Evolutionary conservation across 208 protist species (phyloP), one percentile per base, ranked within the genome.

Genomic region (Trichomonas tenax): DNA sequence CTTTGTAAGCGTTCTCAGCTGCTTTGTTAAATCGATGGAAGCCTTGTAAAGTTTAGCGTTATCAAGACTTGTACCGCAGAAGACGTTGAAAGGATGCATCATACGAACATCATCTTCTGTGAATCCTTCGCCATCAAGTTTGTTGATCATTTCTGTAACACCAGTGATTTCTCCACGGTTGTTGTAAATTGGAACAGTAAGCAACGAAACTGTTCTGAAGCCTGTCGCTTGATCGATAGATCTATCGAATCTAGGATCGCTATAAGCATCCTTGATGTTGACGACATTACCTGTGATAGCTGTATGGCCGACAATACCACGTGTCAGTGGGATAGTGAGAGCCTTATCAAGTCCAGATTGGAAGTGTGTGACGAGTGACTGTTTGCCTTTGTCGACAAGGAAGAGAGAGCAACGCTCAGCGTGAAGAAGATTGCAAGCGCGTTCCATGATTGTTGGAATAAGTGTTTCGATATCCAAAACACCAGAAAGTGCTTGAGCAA

Each of bases 251-350:
- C 97, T 72, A 45, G 23, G 4, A 63, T 98, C 97, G n/a, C 3
- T 36, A 72, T 98, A 98, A 31, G 97, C 97, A 49, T 98, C 97
- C 38, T 40, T 31, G 31, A 98, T 97, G 95, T 96, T 97, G 36
- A 97, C 49, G 34, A 95, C 46, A 48, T 97, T 82, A 9, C 97
- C 97, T 2, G 96, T 97, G 1, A 4, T 96, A 17, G 96, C 96
- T 41, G 96, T 95, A 40, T 97, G 41, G 8, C 96, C 96, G 26
- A 86, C 96, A 49, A 97, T 96, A 9, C 96, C 96, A 23, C 21
- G 6, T 0, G 51, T 38, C 8, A 96, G 40, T 84, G 90, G 96
- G 31, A 97, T 95, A 0, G 9, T 23, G 1, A 96, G 51, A 21
- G 49, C 96, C 8, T 51, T 40, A 8, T 96, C 38, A 3, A 96